These are phyloP conservation scores for Lunularia cruciata DNA, from an alignment of 225 moss, liverwort and hornwort genomes.

Conservation along the genomic window DNA sequence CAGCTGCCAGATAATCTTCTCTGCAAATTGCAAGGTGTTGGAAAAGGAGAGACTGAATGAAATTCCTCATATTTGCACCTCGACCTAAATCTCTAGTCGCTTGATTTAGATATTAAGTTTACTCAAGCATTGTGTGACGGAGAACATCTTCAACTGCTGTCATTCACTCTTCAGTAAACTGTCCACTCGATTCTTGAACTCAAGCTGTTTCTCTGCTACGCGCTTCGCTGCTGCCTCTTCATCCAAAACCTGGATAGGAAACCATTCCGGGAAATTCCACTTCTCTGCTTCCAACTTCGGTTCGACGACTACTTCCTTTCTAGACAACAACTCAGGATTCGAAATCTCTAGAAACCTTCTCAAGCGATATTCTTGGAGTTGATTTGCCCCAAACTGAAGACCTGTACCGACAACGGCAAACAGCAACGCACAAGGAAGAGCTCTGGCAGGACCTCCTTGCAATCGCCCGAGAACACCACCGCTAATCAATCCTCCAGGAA, in stretches of 20 bases:
- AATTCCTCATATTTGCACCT: too few relatives aligned
- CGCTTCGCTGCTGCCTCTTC: slow-evolving; percentile 79
- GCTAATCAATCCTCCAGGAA: slow-evolving; percentile 74
- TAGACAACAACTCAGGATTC: slow-evolving; percentile 29
- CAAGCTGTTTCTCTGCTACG: slow-evolving; percentile 57
- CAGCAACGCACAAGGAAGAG: slow-evolving; percentile 71
- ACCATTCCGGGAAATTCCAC: slow-evolving; percentile 83
- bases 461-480: slow-evolving; percentile 77
- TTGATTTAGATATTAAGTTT: too few relatives aligned
- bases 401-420: slow-evolving; percentile 86
- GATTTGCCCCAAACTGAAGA: slow-evolving; percentile 59
- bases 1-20: too few relatives aligned
- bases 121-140: too few relatives aligned
- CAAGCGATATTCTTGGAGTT: slow-evolving; percentile 71
- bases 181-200: too few relatives aligned
- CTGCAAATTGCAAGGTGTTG: too few relatives aligned
- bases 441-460: slow-evolving; percentile 66
- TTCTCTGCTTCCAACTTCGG: slow-evolving; percentile 28
- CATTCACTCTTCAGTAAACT: too few relatives aligned
- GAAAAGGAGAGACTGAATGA: too few relatives aligned
- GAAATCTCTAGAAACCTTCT: slow-evolving; percentile 48
- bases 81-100: too few relatives aligned
- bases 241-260: slow-evolving; percentile 77
- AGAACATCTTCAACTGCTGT: too few relatives aligned
- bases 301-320: slow-evolving; percentile 21